phyloP scores from a whole-genome alignment of 116 monocot genomes.

The Dioscorea cayenensis region DNA sequence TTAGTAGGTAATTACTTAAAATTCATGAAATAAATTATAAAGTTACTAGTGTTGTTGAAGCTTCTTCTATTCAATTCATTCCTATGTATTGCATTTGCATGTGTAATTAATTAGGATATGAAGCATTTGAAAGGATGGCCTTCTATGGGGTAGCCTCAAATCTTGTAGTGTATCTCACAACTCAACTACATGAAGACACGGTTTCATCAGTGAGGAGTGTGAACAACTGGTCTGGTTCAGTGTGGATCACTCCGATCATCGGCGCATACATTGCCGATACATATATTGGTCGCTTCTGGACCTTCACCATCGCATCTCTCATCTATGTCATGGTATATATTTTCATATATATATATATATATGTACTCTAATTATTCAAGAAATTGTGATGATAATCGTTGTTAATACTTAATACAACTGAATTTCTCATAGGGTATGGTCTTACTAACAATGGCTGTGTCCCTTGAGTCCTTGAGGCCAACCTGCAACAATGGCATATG shows the following conservation, averaged over 20 bases:
- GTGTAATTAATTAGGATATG: constrained; percentile 9
- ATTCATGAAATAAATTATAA: neutral
- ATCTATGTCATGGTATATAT: constrained; percentile 43
- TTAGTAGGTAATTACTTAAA: constrained; percentile 29
- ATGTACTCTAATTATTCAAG: too few species aligned
- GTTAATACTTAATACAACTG: too few species aligned
- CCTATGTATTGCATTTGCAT: neutral
- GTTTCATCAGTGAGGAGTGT: constrained; percentile 60
- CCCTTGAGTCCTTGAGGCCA: constrained; percentile 45
- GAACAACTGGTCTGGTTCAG: constrained; percentile 75
- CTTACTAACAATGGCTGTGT: constrained; percentile 54
- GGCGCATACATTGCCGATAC: constrained; percentile 77
- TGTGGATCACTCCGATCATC: constrained; percentile 71
- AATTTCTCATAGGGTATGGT: constrained; percentile 47
- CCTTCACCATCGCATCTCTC: constrained; percentile 62
- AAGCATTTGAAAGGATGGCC: constrained; percentile 78
- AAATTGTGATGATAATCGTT: too few species aligned
- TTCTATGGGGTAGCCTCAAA: constrained; percentile 70
- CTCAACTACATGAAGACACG: constrained; percentile 50
- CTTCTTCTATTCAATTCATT: neutral
- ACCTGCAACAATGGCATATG: constrained; percentile 23
- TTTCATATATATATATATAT: too few species aligned
- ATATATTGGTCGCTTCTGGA: constrained; percentile 71
- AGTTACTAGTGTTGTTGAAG: too few species aligned
- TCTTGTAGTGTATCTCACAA: constrained; percentile 61